These are phyloP conservation scores for Conticribra weissflogii DNA, from an alignment of 108 stramenopile species.

Conservation along the genomic window DNA sequence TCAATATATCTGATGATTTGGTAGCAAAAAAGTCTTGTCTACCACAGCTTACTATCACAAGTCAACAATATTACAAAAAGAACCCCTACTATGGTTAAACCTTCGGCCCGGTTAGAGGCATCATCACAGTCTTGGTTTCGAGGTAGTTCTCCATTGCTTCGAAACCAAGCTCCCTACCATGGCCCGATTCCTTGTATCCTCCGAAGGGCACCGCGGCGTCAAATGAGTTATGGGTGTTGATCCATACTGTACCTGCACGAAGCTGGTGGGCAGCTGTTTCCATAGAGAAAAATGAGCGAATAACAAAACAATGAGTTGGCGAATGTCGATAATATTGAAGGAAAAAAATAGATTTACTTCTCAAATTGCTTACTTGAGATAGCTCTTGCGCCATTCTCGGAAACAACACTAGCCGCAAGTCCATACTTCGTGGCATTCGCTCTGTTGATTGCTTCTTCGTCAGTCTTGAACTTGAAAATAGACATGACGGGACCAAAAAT, in stretches of 20 bases:
- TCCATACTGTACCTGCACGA: slow-evolving; percentile 63
- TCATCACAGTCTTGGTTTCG: slow-evolving; percentile 53
- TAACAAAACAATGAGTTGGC: no score
- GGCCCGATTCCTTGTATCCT: slow-evolving; percentile 30
- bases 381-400: slow-evolving; percentile 32
- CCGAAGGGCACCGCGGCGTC: slow-evolving; percentile 51
- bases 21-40: no score
- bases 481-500: slow-evolving; percentile 76
- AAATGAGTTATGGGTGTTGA: slow-evolving; percentile 64
- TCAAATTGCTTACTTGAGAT: slow-evolving; percentile 4
- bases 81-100: not conserved
- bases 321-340: no score
- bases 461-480: slow-evolving; percentile 63
- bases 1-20: not conserved
- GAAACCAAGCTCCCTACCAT: slow-evolving; percentile 54
- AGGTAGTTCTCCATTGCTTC: slow-evolving; percentile 50
- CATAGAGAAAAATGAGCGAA: no score
- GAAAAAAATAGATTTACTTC: not conserved
- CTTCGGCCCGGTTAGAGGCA: slow-evolving; percentile 17
- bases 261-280: slow-evolving; percentile 49
- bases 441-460: slow-evolving; percentile 55
- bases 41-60: no score
- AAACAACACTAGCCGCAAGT: slow-evolving; percentile 61
- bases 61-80: no score
- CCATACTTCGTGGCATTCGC: slow-evolving; percentile 76